Conservation (phyloP, 2,329 filamentous ascomycete species). For the Drechslerella dactyloides region DNA sequence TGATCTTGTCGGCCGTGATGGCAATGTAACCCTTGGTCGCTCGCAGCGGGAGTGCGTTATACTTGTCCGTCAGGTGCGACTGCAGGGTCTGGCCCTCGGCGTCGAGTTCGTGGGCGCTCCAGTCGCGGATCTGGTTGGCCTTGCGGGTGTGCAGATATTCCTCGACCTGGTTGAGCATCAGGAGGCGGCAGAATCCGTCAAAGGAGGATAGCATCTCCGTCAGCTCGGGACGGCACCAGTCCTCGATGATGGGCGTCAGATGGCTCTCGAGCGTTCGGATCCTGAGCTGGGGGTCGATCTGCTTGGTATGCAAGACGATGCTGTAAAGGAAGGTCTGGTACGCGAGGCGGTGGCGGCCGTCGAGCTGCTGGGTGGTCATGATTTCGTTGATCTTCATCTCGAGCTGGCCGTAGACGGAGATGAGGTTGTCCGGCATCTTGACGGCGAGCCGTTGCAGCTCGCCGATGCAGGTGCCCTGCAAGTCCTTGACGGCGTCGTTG, state of each 20-base stretch:
- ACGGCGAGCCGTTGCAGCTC: slow-evolving; percentile 88
- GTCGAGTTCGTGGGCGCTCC: slow-evolving; percentile 79
- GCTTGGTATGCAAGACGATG: slow-evolving; percentile 83
- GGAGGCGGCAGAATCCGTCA: slow-evolving; percentile 75
- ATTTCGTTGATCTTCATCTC: slow-evolving; percentile 83
- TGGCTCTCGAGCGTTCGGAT: slow-evolving; percentile 76
- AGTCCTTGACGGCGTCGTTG: slow-evolving; percentile 85
- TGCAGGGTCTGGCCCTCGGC: slow-evolving; percentile 80
- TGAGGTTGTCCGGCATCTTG: slow-evolving; percentile 88
- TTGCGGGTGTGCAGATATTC: slow-evolving; percentile 76
- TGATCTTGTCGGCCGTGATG: slow-evolving; percentile 87
- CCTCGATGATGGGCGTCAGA: slow-evolving; percentile 77
- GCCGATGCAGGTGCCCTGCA: slow-evolving; percentile 82
- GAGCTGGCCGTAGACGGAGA: slow-evolving; percentile 85
- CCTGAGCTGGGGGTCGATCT: slow-evolving; percentile 73
- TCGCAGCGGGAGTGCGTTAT: slow-evolving; percentile 78
- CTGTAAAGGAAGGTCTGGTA: slow-evolving; percentile 92
- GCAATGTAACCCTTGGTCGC: slow-evolving; percentile 90
- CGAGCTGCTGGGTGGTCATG: slow-evolving; percentile 72
- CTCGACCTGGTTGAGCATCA: slow-evolving; percentile 80
- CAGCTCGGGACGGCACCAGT: slow-evolving; percentile 78
- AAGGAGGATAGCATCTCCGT: slow-evolving; percentile 75
- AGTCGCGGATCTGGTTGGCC: slow-evolving; percentile 79
- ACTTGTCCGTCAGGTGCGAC: slow-evolving; percentile 75
- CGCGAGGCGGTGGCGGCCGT: slow-evolving; percentile 82